Base-by-base conservation (phyloP, 2,329 filamentous ascomycete species). In the Trichoderma sp. region DNA sequence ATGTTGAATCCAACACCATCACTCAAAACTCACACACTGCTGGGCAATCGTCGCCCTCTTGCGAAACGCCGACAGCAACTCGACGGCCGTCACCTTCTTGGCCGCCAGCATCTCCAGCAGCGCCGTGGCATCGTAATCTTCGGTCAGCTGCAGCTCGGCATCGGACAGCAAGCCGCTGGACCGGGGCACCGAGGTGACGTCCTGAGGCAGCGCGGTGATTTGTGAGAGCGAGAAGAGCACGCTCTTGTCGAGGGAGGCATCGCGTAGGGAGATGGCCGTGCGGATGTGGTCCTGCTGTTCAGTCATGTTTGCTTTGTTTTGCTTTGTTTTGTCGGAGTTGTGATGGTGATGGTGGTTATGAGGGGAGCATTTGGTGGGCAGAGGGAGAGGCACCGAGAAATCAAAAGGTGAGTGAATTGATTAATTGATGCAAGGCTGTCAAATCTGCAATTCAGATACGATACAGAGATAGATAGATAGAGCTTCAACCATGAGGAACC, bases 11-110 rank as follows among this genome's bases (percentile, higher is more conserved):
- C 4, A 59, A 13, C 30, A 23, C 0, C 23, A 30, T 39, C 34
- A 9, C 6, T 9, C 1, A 23, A 53, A 28, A 58, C 69, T 34
- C 36, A 71, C 69, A 50, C 61, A 68, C 15, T 71, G 69, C 36
- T 71, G 69, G 34, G 69, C 69, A 50, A 71, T 71, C 6, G 69
- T 68, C 13, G 69, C 69, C 36, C 69, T 28, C 62, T 71, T 71
- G 17, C 69, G 53, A 61, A 71, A 71, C 30, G 69, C 69, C 12
- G 59, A 23, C 11, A 70, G 20, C 17, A 70, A 47, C 43, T 70
- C 68, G 2, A 39, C 68, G 11, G 68, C 68, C 20, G 23, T 64
- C n/a, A 70, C 23, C 59, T 70, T 70, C 32, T 47, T 64, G 4
- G 59, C 68, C 47, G 68, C 68, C 43, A 70, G 47, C 68, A 64